phyloP scores from a whole-genome alignment of 305 asterid genomes.

The Fraxinus xanthoxyloides region DNA sequence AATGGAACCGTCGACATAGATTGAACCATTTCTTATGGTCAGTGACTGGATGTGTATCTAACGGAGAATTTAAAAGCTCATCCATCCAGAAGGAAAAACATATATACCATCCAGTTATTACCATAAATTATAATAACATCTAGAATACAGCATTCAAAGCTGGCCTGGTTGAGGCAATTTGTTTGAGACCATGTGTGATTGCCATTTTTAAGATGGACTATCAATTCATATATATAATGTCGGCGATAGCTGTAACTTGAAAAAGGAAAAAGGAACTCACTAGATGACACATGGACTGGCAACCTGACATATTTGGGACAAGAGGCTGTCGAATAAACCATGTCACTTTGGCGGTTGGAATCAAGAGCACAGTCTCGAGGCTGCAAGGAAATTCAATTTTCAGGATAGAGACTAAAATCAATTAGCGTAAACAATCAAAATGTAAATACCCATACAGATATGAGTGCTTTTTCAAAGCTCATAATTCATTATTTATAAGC shows the following conservation, averaged over 20 bases:
- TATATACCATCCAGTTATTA: neutral
- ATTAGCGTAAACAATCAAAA: slow-evolving; percentile 8
- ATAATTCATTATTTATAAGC: neutral
- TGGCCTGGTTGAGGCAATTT: neutral
- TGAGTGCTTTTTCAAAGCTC: neutral
- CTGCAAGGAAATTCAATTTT: slow-evolving; percentile 45
- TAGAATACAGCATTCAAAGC: neutral
- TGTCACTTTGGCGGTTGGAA: slow-evolving; percentile 35
- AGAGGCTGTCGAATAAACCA: slow-evolving; percentile 37
- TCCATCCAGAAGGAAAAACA: neutral
- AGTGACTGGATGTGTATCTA: neutral
- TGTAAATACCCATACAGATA: neutral
- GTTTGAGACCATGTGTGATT: neutral
- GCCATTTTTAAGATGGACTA: neutral
- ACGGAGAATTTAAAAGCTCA: neutral
- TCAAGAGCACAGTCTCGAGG: slow-evolving; percentile 66
- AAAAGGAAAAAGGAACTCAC: slow-evolving; percentile 36
- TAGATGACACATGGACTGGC: slow-evolving; percentile 46
- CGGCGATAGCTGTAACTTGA: neutral
- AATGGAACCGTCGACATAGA: neutral
- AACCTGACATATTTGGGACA: slow-evolving; percentile 75
- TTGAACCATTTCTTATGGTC: neutral
- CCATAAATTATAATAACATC: neutral
- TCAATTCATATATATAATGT: neutral
- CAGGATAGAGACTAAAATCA: slow-evolving; percentile 8